These are phyloP conservation scores for Vanrija sp. DNA, from an alignment of 1,284 basidiomycete genomes.

Conservation along the genomic window DNA sequence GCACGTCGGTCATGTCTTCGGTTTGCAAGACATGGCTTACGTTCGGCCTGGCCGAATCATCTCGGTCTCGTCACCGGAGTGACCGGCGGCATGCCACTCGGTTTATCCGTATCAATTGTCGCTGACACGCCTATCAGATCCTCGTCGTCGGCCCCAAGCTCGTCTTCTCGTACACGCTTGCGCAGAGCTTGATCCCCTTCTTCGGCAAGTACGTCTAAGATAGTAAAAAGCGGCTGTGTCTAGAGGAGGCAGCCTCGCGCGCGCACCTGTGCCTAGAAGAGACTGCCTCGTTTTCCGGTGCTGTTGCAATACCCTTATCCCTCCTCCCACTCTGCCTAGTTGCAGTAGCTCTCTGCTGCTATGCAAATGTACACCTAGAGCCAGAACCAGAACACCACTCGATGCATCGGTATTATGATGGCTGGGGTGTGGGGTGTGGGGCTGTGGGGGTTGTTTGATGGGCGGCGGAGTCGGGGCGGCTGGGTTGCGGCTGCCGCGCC, in stretches of 20 bases:
- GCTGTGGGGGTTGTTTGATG: too few relatives aligned
- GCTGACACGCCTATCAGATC: constrained; percentile 56
- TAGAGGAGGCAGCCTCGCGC: not conserved
- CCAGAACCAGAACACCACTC: too few relatives aligned
- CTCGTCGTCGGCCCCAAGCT: constrained; percentile 96
- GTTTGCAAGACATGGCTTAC: too few relatives aligned
- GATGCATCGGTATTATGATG: too few relatives aligned
- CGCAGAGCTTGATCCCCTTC: constrained; percentile 90
- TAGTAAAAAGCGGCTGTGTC: not conserved
- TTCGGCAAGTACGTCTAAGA: constrained; percentile 72
- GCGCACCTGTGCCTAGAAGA: not conserved
- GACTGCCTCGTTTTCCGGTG: not conserved
- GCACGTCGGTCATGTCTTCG: not conserved
- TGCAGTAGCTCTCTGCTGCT: too few relatives aligned
- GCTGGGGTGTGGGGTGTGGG: too few relatives aligned
- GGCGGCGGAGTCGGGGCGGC: too few relatives aligned
- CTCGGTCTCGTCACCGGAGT: not conserved
- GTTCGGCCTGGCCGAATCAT: not conserved
- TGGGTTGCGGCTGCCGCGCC: too few relatives aligned
- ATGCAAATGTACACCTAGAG: too few relatives aligned
- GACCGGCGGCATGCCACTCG: not conserved
- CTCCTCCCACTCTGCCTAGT: not conserved
- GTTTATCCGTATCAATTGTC: not conserved
- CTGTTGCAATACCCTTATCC: not conserved
- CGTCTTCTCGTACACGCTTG: constrained; percentile 96